Evolutionary conservation across 2,329 filamentous ascomycete genomes (phyloP).

Genomic region (Rhynchosporium graminicola): DNA sequence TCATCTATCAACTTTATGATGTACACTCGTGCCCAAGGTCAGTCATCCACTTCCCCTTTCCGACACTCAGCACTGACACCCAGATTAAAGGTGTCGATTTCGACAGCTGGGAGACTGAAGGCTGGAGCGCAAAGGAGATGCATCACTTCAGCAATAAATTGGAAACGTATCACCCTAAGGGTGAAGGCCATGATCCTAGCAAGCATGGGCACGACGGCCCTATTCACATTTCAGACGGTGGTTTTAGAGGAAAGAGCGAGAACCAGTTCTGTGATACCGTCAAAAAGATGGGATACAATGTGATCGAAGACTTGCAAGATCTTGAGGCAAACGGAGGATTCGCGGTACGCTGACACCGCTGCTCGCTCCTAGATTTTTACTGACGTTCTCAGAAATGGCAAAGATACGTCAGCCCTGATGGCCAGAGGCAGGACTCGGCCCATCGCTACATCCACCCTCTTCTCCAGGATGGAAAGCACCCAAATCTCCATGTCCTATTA

Average conservation of each 20-base stretch:
- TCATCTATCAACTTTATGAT: conserved; percentile 62
- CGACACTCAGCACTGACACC: not conserved
- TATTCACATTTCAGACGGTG: conserved; percentile 55
- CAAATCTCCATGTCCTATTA: conserved; percentile 60
- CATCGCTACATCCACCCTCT: conserved; percentile 56
- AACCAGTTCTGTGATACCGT: conserved; percentile 53
- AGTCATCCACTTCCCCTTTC: conserved; percentile 42
- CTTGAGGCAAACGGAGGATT: conserved; percentile 46
- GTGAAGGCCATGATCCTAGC: conserved; percentile 27
- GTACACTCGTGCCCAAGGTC: conserved; percentile 48
- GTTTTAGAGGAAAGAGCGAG: conserved; percentile 47
- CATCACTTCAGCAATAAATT: conserved; percentile 56
- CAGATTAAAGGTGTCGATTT: conserved; percentile 13
- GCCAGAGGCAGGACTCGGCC: conserved; percentile 59
- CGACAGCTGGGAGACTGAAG: conserved; percentile 53
- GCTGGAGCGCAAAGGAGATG: conserved; percentile 55
- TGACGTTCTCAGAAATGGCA: conserved; percentile 43
- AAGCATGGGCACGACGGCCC: conserved; percentile 58
- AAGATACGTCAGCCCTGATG: conserved; percentile 52
- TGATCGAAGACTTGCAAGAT: conserved; percentile 55
- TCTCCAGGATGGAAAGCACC: conserved; percentile 50
- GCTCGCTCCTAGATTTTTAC: conserved; percentile 18
- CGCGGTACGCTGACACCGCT: conserved; percentile 30
- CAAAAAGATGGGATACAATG: conserved; percentile 49
- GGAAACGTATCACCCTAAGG: conserved; percentile 51